Base-by-base conservation (phyloP, 1,139 yeast species). In the Debaryomyces nepalensis region DNA sequence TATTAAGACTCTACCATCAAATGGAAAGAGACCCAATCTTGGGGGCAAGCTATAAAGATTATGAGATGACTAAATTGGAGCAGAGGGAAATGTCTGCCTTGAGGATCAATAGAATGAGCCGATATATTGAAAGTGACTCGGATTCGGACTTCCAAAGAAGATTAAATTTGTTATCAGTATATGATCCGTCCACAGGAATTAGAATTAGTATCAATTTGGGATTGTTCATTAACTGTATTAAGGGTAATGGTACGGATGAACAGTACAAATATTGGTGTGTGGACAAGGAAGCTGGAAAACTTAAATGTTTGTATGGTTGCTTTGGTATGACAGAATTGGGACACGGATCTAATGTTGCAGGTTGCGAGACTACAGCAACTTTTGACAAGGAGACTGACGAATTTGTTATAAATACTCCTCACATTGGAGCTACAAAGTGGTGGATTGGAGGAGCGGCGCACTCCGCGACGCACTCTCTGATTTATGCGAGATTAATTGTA, bases 191-290 rank as follows among this genome's bases (percentile, higher is more conserved):
- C 46, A 63, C 81, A 33, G 87, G 65, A 41, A 72, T 67, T 47
- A 57, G 75, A 57, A 56, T 75, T 50, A 60, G 87, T 39, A 86
- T 86, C 42, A 87, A 86, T 64, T 72, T 81, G 56, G 90, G 89
- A 4, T 72, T 86, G 44, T 86, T 85, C 59, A 71, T 84, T 51
- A 79, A 80, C 51, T 83, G 90, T 50, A 67, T 86, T 46, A 79
- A 78, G 53, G 91, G 93, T 40, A 82, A 84, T 48, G 95, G 93
- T 50, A 82, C 93, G 38, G 44, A 50, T 24, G 68, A 62, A 27
- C 77, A 72, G 54, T 63, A 64, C 47, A 55, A 62, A 38, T 72
- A 63, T 61, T 72, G 77, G 77, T 59, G 68, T 44, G 53, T 63
- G 49, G 53, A 50, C 43, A 70, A 68, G 54, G 74, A 68, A 53